phyloP scores from a whole-genome alignment of 2,329 filamentous ascomycete species.

The Aureobasidium sp. region DNA sequence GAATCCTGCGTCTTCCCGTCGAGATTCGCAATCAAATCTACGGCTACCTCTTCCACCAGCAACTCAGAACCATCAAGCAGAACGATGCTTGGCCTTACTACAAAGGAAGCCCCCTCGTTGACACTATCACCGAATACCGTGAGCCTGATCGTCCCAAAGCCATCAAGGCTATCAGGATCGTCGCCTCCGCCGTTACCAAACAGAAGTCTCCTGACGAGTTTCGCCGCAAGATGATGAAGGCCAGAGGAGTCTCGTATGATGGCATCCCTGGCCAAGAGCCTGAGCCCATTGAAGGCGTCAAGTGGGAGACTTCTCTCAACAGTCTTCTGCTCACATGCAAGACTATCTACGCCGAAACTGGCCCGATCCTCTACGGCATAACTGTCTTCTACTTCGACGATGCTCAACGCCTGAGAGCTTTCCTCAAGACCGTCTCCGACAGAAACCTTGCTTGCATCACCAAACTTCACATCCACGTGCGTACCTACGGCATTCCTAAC shows the following conservation, averaged over 20 bases:
- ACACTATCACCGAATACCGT: not conserved
- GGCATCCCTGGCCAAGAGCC: not conserved
- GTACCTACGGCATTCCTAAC: not conserved
- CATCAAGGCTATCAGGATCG: not conserved
- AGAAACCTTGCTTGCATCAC: not conserved
- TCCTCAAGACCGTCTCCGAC: not conserved
- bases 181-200: not conserved
- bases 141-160: not conserved
- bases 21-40: constrained; percentile 10
- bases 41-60: not conserved
- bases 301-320: not conserved
- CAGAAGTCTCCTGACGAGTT: not conserved
- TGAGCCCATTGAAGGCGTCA: not conserved
- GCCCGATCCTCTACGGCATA: not conserved
- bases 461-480: not conserved
- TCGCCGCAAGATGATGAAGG: not conserved
- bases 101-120: not conserved
- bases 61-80: not conserved
- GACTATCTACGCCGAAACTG: not conserved
- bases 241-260: not conserved
- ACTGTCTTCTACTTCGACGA: constrained; percentile 10
- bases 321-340: not conserved
- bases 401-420: constrained; percentile 2
- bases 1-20: not conserved
- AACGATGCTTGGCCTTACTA: not conserved